Percentiles rank a stretch among this genome's conserved stretches.
Evolutionary conservation across 768 basidiomycete species (phyloP).

Genomic region (Leccinum disarticulatum): DNA sequence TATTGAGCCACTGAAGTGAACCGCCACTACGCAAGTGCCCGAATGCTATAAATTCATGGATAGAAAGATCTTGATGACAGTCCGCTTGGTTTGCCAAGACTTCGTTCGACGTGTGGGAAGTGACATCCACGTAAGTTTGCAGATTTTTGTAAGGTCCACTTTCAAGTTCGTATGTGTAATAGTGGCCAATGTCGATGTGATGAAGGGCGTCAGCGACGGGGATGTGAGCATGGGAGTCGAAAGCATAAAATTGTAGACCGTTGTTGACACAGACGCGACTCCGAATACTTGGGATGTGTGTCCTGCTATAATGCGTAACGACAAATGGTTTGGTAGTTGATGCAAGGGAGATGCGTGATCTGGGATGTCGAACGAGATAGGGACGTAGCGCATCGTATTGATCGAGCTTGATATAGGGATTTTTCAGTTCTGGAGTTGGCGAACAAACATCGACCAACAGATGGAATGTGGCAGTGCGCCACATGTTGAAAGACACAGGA

Average conservation of each 20-base stretch:
- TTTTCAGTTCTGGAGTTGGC: neutral
- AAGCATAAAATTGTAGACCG: conserved; percentile 29
- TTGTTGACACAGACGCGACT: conserved; percentile 28
- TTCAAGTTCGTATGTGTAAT: conserved; percentile 34
- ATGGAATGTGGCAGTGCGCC: conserved; percentile 42
- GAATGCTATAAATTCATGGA: conserved; percentile 47
- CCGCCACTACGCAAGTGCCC: conserved; percentile 44
- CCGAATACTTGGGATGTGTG: conserved; percentile 16
- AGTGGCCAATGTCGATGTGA: conserved; percentile 8
- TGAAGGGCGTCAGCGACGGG: conserved; percentile 18
- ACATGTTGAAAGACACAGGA: conserved; percentile 43
- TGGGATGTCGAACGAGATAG: conserved; percentile 15
- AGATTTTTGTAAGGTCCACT: conserved; percentile 34
- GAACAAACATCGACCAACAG: conserved; percentile 39
- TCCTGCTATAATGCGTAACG: conserved; percentile 32
- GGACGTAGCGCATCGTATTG: conserved; percentile 11
- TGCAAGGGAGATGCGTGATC: conserved; percentile 21
- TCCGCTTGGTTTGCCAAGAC: conserved; percentile 42
- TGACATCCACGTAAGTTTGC: conserved; percentile 34
- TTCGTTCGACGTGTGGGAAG: conserved; percentile 42
- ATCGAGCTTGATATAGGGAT: conserved; percentile 15
- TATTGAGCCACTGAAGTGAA: conserved; percentile 50
- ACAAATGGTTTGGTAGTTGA: conserved; percentile 24
- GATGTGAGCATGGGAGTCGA: conserved; percentile 16
- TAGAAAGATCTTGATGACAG: conserved; percentile 38